phyloP scores from a whole-genome alignment of 1,284 basidiomycete genomes.

The Ustilago xerochloae region DNA sequence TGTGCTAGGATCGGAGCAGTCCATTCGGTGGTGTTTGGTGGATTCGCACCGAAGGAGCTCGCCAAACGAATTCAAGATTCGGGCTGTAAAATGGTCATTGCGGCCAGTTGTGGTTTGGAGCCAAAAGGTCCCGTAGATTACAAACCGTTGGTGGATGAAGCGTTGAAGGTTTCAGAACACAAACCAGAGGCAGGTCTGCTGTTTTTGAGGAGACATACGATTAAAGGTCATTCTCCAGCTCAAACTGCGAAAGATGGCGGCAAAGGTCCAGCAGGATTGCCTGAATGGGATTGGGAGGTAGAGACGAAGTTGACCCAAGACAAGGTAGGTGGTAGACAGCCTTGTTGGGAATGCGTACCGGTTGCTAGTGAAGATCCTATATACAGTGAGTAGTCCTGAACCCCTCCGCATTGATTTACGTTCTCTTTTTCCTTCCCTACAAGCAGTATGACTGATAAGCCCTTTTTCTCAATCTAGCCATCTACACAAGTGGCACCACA shows the following conservation, averaged over 20 bases:
- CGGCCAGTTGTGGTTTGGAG: slow-evolving; percentile 62
- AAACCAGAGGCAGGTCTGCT: slow-evolving; percentile 52
- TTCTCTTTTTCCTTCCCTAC: background rate
- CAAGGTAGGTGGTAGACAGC: slow-evolving; percentile 33
- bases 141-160: slow-evolving; percentile 61
- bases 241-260: slow-evolving; percentile 17
- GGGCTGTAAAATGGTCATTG: slow-evolving; percentile 52
- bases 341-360: slow-evolving; percentile 54
- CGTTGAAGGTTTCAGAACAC: slow-evolving; percentile 49
- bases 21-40: slow-evolving; percentile 66
- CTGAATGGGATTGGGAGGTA: slow-evolving; percentile 58
- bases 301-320: slow-evolving; percentile 37
- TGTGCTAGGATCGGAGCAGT: slow-evolving; percentile 64
- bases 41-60: slow-evolving; percentile 62
- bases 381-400: slow-evolving; percentile 22
- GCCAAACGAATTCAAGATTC: slow-evolving; percentile 64
- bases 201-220: slow-evolving; percentile 53
- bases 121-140: slow-evolving; percentile 62
- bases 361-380: slow-evolving; percentile 58
- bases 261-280: slow-evolving; percentile 28
- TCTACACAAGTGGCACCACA: slow-evolving; percentile 61
- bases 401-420: background rate
- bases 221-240: slow-evolving; percentile 50
- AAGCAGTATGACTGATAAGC: no score
- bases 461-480: slow-evolving; percentile 4